Percentiles rank a stretch among this genome's conserved stretches.
Evolutionary conservation across 1,139 yeast genomes (phyloP).

Genomic region (Blastobotrys aristatus): DNA sequence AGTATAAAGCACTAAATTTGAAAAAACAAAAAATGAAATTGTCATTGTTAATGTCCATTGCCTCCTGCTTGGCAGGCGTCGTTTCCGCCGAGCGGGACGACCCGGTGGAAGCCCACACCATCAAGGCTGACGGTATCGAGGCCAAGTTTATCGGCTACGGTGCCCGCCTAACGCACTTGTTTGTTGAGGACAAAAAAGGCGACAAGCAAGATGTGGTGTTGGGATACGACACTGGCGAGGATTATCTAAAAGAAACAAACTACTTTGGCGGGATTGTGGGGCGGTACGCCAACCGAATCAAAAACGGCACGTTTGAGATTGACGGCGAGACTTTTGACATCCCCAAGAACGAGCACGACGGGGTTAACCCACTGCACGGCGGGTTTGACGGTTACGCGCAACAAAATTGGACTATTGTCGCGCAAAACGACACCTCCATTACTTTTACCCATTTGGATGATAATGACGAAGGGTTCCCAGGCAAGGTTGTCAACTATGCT

Average conservation of each 20-base stretch:
- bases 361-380: constrained; percentile 40
- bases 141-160: constrained; percentile 17
- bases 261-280: constrained; percentile 57
- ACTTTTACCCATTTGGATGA: constrained; percentile 36
- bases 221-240: constrained; percentile 14
- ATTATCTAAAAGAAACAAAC: constrained; percentile 29
- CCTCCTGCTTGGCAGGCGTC: not conserved
- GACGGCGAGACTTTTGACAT: constrained; percentile 37
- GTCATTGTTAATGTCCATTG: not conserved
- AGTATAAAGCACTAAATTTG: too few relatives aligned
- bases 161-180: constrained; percentile 15
- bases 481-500: constrained; percentile 41
- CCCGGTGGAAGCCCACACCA: constrained; percentile 14
- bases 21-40: constrained; percentile 4
- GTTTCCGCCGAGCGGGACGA: constrained; percentile 3
- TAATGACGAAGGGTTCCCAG: constrained; percentile 46
- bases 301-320: constrained; percentile 39
- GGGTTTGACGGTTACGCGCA: constrained; percentile 47
- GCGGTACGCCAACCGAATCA: constrained; percentile 50
- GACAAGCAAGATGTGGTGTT: constrained; percentile 14
- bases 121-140: constrained; percentile 17
- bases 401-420: constrained; percentile 16
- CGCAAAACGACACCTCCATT: constrained; percentile 14
- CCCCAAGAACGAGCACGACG: constrained; percentile 38
- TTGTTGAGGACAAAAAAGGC: constrained; percentile 14